These are phyloP conservation scores for Haberlea rhodopensis DNA, from an alignment of 257 asterid genomes.

Conservation along the genomic window DNA sequence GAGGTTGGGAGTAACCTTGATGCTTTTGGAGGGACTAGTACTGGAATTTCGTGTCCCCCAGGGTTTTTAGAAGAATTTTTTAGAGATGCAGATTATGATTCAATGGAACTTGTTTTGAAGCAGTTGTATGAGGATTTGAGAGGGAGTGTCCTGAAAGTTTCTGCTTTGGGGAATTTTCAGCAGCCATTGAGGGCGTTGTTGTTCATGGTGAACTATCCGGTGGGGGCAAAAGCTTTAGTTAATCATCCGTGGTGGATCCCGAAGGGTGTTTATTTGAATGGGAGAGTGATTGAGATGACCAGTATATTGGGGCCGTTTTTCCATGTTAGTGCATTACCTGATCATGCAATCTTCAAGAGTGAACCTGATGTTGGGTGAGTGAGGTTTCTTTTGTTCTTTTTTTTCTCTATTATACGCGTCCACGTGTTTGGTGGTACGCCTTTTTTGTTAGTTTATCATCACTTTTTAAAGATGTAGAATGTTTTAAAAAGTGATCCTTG, in stretches of 20 bases:
- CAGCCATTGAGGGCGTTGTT: conserved; percentile 80
- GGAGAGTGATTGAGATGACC: conserved; percentile 94
- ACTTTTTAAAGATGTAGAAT: background rate
- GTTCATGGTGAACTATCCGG: conserved; percentile 64
- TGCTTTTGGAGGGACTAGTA: conserved; percentile 58
- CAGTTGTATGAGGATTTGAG: conserved; percentile 92
- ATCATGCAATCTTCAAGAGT: conserved; percentile 74
- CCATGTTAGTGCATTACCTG: conserved; percentile 95
- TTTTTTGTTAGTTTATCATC: background rate
- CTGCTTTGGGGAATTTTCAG: conserved; percentile 88
- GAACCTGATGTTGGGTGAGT: conserved; percentile 97
- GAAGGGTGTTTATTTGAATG: conserved; percentile 65
- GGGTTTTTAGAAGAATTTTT: conserved; percentile 84
- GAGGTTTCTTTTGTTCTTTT: background rate
- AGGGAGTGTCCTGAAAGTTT: conserved; percentile 77
- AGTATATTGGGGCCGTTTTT: conserved; percentile 94
- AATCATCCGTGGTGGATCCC: conserved; percentile 98
- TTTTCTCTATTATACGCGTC: background rate
- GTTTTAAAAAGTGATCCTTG: background rate
- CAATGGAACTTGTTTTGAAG: conserved; percentile 72
- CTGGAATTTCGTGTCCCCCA: conserved; percentile 50
- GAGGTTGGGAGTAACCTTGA: conserved; percentile 65
- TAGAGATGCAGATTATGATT: conserved; percentile 76
- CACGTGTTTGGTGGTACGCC: background rate
- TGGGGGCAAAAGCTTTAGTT: conserved; percentile 81